phyloP scores from a whole-genome alignment of 257 asterid species.

The Solanum habrochaites region DNA sequence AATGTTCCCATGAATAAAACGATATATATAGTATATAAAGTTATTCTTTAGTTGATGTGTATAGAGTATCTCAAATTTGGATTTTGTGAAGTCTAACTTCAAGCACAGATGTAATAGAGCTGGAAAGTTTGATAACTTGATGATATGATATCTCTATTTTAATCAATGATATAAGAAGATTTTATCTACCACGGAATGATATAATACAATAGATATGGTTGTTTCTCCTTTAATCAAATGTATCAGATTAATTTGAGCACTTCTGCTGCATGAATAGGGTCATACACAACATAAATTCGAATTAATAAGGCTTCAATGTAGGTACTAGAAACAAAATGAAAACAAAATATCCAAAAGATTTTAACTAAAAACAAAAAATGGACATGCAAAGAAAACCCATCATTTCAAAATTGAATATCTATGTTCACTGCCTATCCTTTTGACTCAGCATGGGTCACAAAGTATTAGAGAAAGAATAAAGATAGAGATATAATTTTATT shows the following conservation, averaged over 20 bases:
- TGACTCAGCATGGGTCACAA: constrained; percentile 49
- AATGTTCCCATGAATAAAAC: neutral
- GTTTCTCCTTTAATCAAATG: neutral
- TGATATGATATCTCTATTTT: neutral
- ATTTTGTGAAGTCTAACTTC: constrained; percentile 1
- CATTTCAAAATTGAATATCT: constrained; percentile 19
- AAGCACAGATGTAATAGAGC: neutral
- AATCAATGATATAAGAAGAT: neutral
- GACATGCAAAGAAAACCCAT: constrained; percentile 1
- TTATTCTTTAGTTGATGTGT: neutral
- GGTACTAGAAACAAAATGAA: too few relatives aligned
- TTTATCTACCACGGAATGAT: neutral
- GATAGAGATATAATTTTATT: neutral
- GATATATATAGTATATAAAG: neutral
- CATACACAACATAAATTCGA: too few relatives aligned
- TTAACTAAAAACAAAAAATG: neutral
- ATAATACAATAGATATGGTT: neutral
- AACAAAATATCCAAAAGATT: neutral
- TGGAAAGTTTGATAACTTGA: neutral
- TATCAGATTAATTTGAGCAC: neutral
- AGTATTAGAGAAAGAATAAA: constrained; percentile 9
- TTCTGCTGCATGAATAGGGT: neutral
- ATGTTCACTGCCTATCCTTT: constrained; percentile 28
- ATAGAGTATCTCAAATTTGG: neutral
- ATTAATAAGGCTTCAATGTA: neutral